Conservation (phyloP, 176 grass and related monocot genomes). For the Carex cristatella region DNA sequence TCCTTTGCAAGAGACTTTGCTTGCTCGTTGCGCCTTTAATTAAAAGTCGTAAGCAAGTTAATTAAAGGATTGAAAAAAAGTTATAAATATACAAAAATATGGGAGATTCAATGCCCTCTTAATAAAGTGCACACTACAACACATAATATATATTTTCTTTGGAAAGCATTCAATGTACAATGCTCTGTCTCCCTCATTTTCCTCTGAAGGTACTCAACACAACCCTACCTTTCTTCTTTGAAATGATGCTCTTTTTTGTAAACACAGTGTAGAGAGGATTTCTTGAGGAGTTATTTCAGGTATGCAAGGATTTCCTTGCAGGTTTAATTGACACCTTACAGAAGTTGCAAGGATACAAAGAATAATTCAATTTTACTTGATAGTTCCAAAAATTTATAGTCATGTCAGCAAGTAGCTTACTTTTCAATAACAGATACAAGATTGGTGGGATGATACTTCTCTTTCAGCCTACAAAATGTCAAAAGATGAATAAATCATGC, state of each 20-base stretch:
- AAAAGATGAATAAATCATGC: slow-evolving; percentile 14
- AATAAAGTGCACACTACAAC: not conserved
- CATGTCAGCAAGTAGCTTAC: slow-evolving; percentile 29
- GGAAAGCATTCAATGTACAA: not conserved
- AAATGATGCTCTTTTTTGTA: not conserved
- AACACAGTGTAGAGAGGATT: not conserved
- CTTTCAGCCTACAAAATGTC: slow-evolving; percentile 78
- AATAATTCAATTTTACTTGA: not conserved
- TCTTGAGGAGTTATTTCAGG: not conserved
- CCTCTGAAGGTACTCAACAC: not conserved
- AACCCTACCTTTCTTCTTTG: slow-evolving; percentile 44
- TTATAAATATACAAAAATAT: not conserved
- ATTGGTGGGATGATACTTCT: slow-evolving; percentile 98
- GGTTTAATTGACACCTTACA: not conserved
- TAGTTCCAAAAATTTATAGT: not conserved
- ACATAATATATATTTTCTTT: not conserved
- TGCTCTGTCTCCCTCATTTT: not conserved
- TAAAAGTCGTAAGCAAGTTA: slow-evolving; percentile 1
- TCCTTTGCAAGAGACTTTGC: slow-evolving; percentile 52
- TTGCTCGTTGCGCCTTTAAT: slow-evolving; percentile 41
- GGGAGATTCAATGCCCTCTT: not conserved
- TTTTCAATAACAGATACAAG: slow-evolving; percentile 88
- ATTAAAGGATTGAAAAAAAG: not conserved
- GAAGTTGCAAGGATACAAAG: not conserved
- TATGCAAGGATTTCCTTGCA: not conserved